phyloP scores from a whole-genome alignment of 495 filamentous ascomycete species.

The Achaetomiella virescens region DNA sequence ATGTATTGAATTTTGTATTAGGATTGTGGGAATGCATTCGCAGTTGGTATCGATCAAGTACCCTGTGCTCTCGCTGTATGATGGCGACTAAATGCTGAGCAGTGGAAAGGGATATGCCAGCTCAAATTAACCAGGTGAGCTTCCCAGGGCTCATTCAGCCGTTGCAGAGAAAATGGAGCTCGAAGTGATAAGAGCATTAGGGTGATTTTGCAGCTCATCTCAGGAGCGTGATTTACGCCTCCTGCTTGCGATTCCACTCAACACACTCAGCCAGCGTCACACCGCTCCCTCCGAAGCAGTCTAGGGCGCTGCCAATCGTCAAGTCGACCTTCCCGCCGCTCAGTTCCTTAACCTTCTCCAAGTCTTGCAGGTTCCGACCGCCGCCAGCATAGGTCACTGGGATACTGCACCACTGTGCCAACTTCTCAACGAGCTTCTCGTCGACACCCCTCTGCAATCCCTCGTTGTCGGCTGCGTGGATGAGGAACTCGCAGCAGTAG shows the following conservation, averaged over 20 bases:
- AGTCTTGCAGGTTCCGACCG: conserved; percentile 69
- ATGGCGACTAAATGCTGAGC: not conserved
- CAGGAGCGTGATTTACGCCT: not conserved
- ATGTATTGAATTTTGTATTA: conserved; percentile 4
- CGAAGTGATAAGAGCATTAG: no score
- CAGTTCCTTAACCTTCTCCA: conserved; percentile 69
- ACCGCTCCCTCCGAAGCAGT: conserved; percentile 85
- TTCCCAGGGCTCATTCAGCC: no score
- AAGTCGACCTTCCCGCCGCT: conserved; percentile 81
- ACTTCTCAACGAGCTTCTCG: conserved; percentile 65
- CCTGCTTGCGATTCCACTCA: conserved; percentile 63
- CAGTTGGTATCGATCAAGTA: not conserved
- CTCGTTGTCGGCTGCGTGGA: conserved; percentile 98
- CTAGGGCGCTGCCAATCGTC: conserved; percentile 92
- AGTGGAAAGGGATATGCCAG: not conserved
- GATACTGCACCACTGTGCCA: conserved; percentile 80
- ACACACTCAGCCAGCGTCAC: conserved; percentile 87
- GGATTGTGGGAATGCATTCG: not conserved
- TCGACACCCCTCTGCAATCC: conserved; percentile 88
- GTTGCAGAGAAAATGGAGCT: no score
- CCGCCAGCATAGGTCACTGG: conserved; percentile 96
- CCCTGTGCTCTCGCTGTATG: not conserved
- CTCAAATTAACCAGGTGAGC: no score
- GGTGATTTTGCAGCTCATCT: no score
- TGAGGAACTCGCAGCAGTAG: conserved; percentile 91